Conservation (phyloP, 148 eudicot species). For the Rhododendron ferrugineum region DNA sequence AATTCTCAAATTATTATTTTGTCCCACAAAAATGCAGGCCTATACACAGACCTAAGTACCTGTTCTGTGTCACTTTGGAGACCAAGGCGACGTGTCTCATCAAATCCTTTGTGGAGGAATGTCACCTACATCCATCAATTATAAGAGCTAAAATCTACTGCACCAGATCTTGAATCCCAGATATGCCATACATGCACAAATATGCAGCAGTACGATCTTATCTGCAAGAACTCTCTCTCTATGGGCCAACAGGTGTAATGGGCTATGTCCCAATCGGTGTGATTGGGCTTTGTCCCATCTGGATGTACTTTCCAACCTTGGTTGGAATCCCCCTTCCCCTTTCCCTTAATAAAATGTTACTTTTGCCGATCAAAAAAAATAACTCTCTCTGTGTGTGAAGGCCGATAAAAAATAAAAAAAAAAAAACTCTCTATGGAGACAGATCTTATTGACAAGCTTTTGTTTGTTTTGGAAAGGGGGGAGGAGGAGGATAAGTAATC, state of each 20-base stretch:
- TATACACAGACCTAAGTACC: conserved; percentile 33
- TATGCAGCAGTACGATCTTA: background rate
- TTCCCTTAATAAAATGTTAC: too few species aligned
- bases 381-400: too few species aligned
- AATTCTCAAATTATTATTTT: background rate
- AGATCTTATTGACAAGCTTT: background rate
- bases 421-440: background rate
- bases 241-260: too few species aligned
- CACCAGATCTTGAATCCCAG: background rate
- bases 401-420: too few species aligned
- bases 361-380: too few species aligned
- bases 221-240: background rate
- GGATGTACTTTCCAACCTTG: too few species aligned
- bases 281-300: too few species aligned
- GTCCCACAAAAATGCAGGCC: background rate
- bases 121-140: conserved; percentile 50
- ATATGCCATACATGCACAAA: background rate
- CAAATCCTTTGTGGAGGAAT: conserved; percentile 94
- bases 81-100: conserved; percentile 96
- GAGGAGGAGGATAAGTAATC: background rate
- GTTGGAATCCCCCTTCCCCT: too few species aligned
- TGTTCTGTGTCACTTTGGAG: conserved; percentile 75
- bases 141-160: conserved; percentile 1
- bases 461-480: background rate
- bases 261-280: too few species aligned